Base-by-base conservation (phyloP, 2,329 filamentous ascomycete species). In the Myriangium duriaei region DNA sequence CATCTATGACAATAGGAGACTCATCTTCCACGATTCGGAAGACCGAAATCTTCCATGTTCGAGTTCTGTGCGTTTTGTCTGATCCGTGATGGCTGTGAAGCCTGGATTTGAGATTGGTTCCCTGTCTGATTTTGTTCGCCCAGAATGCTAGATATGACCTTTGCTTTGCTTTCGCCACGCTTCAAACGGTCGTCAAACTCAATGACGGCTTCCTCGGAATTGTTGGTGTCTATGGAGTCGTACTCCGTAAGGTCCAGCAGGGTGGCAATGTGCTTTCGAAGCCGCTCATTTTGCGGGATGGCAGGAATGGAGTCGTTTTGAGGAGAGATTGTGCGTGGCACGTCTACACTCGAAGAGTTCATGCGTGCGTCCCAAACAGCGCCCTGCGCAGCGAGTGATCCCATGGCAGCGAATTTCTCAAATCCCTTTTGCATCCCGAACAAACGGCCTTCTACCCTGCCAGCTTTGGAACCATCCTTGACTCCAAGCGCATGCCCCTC, bases 341-440 rank as follows among this genome's bases (percentile, higher is more conserved):
- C 15, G n/a, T 19, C 34, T 21, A 19, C 30, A 32, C 14, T 30
- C 21, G 29, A 6, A 26, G 15, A 51, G 3, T 66, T 65, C 9
- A 86, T 59, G 38, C 86, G 70, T 43, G 82, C 81, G 10, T 78
- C 76, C 87, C 88, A 96, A n/a, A 96, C 68, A 15, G 81, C 62
- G 11, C 84, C 76, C 51, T 76, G 79, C 31, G 85, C 83, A 49
- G 88, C 79, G 19, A 96, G 61, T 42, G 71, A 70, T 2, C 88
- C 88, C 57, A 85, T 73, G 45, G 85, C 79, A 30, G 81, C 55
- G 53, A 92, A 95, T 61, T 94, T 96, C 51, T 94, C 84, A 50
- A 91, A 96, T 0, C 87, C 88, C 47, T 87, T 91, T 56, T 92
- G 81, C 30, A 96, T 74, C 1, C 88, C 91, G 54, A 96, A 85